Conservation (phyloP, 768 basidiomycete species). For the Leccinum rimulosum region DNA sequence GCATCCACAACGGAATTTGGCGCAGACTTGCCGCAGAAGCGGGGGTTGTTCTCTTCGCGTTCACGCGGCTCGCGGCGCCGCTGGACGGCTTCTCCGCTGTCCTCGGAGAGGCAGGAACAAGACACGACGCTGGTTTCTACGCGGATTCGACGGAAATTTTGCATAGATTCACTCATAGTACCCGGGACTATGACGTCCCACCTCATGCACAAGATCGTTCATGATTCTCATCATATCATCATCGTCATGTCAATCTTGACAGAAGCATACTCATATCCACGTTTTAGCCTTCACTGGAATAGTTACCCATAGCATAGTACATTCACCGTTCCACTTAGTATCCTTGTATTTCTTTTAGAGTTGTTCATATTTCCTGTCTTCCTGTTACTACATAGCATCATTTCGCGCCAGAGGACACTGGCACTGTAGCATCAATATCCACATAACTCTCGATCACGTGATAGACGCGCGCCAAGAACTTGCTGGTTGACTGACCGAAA, state of each 20-base stretch:
- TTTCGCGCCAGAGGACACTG: too few relatives aligned
- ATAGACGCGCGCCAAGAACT: not conserved
- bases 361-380: constrained; percentile 5
- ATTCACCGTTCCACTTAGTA: constrained; percentile 3
- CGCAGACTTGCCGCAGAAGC: constrained; percentile 13
- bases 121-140: constrained; percentile 14
- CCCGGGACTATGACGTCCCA: constrained; percentile 7
- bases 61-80: constrained; percentile 21
- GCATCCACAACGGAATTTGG: constrained; percentile 26
- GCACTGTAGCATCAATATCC: not conserved
- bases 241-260: not conserved
- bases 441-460: constrained; percentile 10
- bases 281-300: constrained; percentile 7
- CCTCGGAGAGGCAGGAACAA: constrained; percentile 14
- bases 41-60: constrained; percentile 14
- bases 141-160: constrained; percentile 36
- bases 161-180: constrained; percentile 30
- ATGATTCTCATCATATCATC: constrained; percentile 8
- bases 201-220: constrained; percentile 6
- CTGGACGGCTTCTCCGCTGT: constrained; percentile 16
- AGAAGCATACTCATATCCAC: constrained; percentile 20
- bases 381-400: too few relatives aligned
- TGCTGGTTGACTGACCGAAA: not conserved
- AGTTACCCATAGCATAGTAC: constrained; percentile 6
- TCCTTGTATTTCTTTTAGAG: constrained; percentile 14